A percentile compares a stretch with the other conserved stretches of the same genome.
Evolutionary conservation across 352 stramenopile species (phyloP).

Genomic region (Phytophthora macrochlamydospora): DNA sequence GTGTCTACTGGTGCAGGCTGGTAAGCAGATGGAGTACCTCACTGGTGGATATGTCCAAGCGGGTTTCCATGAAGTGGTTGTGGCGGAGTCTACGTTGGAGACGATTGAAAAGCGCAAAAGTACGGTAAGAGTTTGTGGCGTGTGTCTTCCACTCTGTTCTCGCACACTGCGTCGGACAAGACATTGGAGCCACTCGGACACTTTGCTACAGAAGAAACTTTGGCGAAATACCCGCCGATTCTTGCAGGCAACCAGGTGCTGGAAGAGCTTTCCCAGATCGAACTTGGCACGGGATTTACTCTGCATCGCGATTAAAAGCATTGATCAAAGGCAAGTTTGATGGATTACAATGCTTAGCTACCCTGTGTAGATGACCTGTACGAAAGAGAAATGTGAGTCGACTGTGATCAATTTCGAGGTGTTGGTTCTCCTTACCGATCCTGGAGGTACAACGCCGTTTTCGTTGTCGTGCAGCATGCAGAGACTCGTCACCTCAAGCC

Average conservation of each 20-base stretch:
- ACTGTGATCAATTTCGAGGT: background rate
- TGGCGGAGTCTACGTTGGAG: conserved; percentile 76
- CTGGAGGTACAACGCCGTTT: conserved; percentile 46
- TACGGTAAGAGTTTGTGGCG: conserved; percentile 85
- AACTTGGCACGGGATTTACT: conserved; percentile 76
- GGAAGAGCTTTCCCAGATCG: conserved; percentile 60
- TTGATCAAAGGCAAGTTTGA: background rate
- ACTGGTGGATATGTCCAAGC: conserved; percentile 92
- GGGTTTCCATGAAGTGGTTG: conserved; percentile 93
- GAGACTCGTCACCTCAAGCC: conserved; percentile 73
- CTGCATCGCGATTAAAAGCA: conserved; percentile 62
- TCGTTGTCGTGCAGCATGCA: conserved; percentile 70
- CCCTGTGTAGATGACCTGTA: conserved; percentile 30
- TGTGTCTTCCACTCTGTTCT: conserved; percentile 93
- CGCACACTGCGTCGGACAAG: conserved; percentile 90
- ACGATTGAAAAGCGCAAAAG: conserved; percentile 75
- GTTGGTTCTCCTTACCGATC: conserved; percentile 36
- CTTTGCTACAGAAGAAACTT: conserved; percentile 74
- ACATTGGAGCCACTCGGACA: conserved; percentile 79
- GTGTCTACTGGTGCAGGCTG: conserved; percentile 88
- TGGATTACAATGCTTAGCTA: conserved; percentile 4
- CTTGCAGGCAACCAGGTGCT: conserved; percentile 50
- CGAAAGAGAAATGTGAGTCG: background rate
- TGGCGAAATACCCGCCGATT: conserved; percentile 81
- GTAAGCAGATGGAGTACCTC: conserved; percentile 93